phyloP scores from a whole-genome alignment of 805 yeast species.

The Candida silvicultrix region DNA sequence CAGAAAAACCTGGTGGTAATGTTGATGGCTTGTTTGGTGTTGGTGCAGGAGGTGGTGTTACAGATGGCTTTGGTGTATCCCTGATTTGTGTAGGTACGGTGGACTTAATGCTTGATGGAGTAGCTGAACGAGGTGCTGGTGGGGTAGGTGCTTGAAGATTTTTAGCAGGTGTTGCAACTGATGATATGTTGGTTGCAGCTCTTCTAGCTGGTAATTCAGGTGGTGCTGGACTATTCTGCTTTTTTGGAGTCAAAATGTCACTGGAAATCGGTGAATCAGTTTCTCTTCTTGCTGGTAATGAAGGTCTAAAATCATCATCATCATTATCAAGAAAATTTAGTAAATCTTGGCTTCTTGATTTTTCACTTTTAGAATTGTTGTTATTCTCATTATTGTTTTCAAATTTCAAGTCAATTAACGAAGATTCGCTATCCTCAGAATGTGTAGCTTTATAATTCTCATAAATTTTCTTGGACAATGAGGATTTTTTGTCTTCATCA shows the following conservation, averaged over 20 bases:
- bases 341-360: conserved; percentile 4
- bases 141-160: neutral
- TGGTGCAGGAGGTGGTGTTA: conserved; percentile 25
- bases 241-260: conserved; percentile 15
- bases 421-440: conserved; percentile 21
- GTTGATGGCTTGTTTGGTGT: conserved; percentile 21
- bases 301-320: conserved; percentile 13
- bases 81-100: conserved; percentile 1
- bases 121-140: conserved; percentile 7
- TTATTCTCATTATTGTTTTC: conserved; percentile 3
- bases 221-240: conserved; percentile 9
- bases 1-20: conserved; percentile 34
- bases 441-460: conserved; percentile 41
- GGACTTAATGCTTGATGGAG: conserved; percentile 6
- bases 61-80: conserved; percentile 1
- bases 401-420: conserved; percentile 15
- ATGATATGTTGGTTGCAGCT: conserved; percentile 2
- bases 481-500: conserved; percentile 54
- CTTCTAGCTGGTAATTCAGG: conserved; percentile 15
- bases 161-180: neutral
- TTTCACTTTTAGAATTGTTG: neutral
- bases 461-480: conserved; percentile 53
- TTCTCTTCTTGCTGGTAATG: conserved; percentile 12
- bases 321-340: conserved; percentile 18
- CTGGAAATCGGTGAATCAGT: conserved; percentile 4